Evolutionary conservation across 108 stramenopile species (phyloP), one percentile per base, ranked within the genome.

Genomic region (Pseudonitzschia multiseries): DNA sequence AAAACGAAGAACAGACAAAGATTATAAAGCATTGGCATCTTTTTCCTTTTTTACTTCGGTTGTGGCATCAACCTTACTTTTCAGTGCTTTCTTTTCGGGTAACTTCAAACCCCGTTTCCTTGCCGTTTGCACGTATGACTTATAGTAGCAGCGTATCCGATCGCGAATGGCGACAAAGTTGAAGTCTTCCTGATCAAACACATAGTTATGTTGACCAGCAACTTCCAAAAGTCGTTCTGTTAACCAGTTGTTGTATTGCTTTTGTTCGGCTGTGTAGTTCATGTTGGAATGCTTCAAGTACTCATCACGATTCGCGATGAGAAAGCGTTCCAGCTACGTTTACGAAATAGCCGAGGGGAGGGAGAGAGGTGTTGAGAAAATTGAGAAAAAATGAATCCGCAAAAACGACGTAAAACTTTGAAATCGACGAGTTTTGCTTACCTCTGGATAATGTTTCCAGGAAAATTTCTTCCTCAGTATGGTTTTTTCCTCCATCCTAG

Each of bases 381-480:
- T 36, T 36, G 2, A 5, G 2, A 5, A 5, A 5, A 36, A 36
- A 36, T 5, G 4, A 36, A 36, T 9, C 24, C 28, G 28, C n/a
- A 33, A 54, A 0, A 52, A 28, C 15, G 15, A 59, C 28, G 26
- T 0, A 59, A 26, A 59, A 27, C 3, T 31, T 28, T 36, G 36
- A 14, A 28, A 8, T 27, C 17, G 29, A 12, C 21, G 0, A 36
- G 36, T 36, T 6, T 26, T 2, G 21, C 89, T 74, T 82, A 92
- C 91, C 79, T 91, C 87, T 50, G 93, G 93, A 76, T 89, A 94
- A 73, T 94, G 87, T 69, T 94, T 94, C 93, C 93, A 94, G 14
- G 87, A 87, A 77, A 91, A 94, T 61, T 94, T 94, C 57, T 84
- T 85, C 27, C 89, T 84, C 33, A 90, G 71, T n/a, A 94, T 81